These are phyloP conservation scores for Neurospora crassa DNA, from an alignment of 2,329 filamentous ascomycete genomes.

Conservation along the genomic window DNA sequence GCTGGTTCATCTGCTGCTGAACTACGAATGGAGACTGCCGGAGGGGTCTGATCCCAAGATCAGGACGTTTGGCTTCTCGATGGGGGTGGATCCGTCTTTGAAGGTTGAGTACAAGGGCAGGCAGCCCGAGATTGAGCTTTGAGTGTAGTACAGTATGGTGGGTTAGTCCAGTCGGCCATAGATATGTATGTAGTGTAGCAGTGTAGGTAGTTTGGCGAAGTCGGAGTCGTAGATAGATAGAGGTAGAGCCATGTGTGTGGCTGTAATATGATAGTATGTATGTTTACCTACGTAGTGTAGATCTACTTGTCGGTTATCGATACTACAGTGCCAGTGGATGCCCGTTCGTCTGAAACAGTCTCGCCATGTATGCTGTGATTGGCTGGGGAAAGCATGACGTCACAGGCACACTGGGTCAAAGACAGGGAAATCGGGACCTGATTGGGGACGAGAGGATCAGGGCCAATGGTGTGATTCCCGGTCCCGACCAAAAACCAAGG, in stretches of 20 bases:
- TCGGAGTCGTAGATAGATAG: background rate
- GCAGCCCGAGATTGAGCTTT: slow-evolving; percentile 5
- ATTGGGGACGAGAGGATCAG: background rate
- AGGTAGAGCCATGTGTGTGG: too few species aligned
- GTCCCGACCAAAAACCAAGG: background rate
- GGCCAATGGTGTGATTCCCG: background rate
- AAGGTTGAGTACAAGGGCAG: slow-evolving; percentile 7
- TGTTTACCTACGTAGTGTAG: background rate
- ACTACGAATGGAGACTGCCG: slow-evolving; percentile 20
- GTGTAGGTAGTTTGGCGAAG: background rate
- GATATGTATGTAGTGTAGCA: background rate
- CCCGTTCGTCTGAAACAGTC: background rate
- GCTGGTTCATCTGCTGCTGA: slow-evolving; percentile 21
- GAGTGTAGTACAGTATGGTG: background rate
- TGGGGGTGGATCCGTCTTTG: slow-evolving; percentile 2
- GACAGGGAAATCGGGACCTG: background rate
- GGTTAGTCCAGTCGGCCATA: too few species aligned
- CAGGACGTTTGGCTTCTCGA: slow-evolving; percentile 3
- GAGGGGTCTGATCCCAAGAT: slow-evolving; percentile 5
- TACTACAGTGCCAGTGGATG: background rate
- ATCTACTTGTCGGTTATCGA: background rate
- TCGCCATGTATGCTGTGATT: background rate
- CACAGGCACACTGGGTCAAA: background rate
- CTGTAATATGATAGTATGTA: background rate
- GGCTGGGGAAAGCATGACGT: background rate